Conservation (phyloP, 306 rosid genomes). For the Hippophae gyantsensis region DNA sequence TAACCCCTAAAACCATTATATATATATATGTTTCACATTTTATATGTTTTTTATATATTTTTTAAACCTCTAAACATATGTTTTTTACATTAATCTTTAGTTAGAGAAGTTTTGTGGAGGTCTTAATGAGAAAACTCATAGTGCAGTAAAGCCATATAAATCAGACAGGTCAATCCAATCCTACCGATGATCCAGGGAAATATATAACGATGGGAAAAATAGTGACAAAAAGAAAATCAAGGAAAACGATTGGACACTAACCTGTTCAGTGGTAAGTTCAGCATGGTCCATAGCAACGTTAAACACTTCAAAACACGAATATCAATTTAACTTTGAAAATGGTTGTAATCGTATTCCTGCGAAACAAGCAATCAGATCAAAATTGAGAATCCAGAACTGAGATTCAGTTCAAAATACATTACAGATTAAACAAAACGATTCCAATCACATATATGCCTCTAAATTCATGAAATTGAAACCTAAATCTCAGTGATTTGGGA, state of each 20-base stretch:
- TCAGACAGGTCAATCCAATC: not conserved
- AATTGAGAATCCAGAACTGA: not conserved
- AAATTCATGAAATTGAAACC: too few relatives aligned
- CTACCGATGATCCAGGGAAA: not conserved
- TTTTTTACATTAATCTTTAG: too few relatives aligned
- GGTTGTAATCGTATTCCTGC: not conserved
- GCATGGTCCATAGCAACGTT: constrained; percentile 53
- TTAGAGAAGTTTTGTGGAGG: too few relatives aligned
- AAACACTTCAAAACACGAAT: constrained; percentile 2
- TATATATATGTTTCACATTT: too few relatives aligned
- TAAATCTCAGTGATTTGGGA: not conserved
- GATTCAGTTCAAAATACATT: not conserved
- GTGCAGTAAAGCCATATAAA: not conserved
- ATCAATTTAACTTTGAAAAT: not conserved
- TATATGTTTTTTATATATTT: too few relatives aligned
- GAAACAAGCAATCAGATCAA: not conserved
- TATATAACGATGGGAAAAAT: not conserved
- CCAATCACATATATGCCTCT: not conserved
- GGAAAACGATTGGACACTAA: constrained; percentile 20
- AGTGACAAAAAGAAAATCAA: not conserved
- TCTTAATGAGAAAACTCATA: too few relatives aligned
- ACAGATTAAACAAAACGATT: not conserved
- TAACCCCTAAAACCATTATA: too few relatives aligned
- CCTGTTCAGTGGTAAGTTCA: constrained; percentile 82
- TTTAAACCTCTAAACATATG: too few relatives aligned